Conservation (phyloP, 352 stramenopile genomes). For the Globisporangium radiosum region DNA sequence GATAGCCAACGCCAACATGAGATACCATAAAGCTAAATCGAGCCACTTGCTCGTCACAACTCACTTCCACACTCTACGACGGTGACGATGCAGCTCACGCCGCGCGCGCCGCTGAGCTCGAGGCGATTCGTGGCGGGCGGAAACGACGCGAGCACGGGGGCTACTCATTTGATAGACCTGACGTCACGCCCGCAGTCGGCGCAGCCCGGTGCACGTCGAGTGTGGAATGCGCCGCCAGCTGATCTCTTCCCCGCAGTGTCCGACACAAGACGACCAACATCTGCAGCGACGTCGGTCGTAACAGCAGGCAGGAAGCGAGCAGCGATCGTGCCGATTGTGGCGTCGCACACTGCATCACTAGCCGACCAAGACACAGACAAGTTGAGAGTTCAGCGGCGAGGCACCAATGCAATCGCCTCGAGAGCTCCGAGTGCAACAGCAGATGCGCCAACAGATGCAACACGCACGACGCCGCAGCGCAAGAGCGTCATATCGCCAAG, state of each 20-base stretch:
- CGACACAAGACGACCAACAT: not conserved
- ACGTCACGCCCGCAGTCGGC: constrained; percentile 1
- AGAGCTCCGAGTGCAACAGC: not conserved
- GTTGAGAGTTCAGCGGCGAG: not conserved
- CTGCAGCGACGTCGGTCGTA: not conserved
- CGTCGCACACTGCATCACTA: not conserved
- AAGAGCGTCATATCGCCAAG: constrained; percentile 1
- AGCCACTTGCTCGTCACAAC: too few relatives aligned
- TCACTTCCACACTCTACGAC: too few relatives aligned
- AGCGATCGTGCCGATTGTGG: not conserved
- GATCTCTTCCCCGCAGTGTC: constrained; percentile 16
- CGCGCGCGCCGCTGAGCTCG: not conserved
- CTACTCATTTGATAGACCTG: not conserved
- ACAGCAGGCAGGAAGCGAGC: not conserved
- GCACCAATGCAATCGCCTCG: not conserved
- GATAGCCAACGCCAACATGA: too few relatives aligned
- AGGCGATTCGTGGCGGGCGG: not conserved
- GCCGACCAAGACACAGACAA: not conserved
- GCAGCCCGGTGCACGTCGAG: not conserved
- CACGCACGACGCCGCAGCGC: not conserved
- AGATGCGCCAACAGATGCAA: not conserved
- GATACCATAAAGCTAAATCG: too few relatives aligned
- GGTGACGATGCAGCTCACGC: not conserved
- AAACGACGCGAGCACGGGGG: too few relatives aligned
- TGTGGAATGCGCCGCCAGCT: constrained; percentile 22